Base-by-base conservation (phyloP, 345 rosid genomes). In the Boechera retrofracta region DNA sequence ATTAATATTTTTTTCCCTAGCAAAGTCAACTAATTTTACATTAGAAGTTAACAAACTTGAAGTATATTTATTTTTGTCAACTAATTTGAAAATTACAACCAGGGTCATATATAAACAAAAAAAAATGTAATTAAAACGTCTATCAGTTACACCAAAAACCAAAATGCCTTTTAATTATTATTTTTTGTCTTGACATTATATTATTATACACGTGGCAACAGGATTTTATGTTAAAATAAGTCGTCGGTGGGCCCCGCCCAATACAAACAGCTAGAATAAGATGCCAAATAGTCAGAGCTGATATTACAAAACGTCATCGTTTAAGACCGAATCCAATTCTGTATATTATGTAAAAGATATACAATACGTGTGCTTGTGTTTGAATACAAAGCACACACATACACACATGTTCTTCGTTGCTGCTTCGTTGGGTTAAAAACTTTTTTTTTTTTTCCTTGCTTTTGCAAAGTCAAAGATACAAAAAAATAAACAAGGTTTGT, bases 401-500 rank as follows among this genome's bases (percentile, higher is more conserved):
- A 21, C 31, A 18, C 73, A 60, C 78, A 78, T 78, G 73, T 72
- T 73, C 82, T 78, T 73, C 74, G 41, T 79, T 53, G 70, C 48
- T 52, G 77, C 68, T 78, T 78, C 77, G 51, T 72, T 58, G 41
- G 47, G 41, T 72, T 72, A 42, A 71, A 45, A 77, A 31, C 42
- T 65, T 77, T 64, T 55, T 52, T 77, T 77, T 39, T 18, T 54
- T 56, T 63, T 52, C 48, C 60, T 29, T 55, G 28, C 55, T 72
- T 78, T 72, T 41, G 7, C 10, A 42, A 73, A 73, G 82, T 79
- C 78, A 79, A 67, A 73, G 63, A 35, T 77, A 36, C 2, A 28
- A 38, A 38, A 3, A 60, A 36, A 38, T 7, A 6, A 28, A 8
- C 3, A 73, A 78, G 78, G 78, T 79, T 67, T 60, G 81, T 44